Evolutionary conservation across 2,329 filamentous ascomycete genomes (phyloP).

Genomic region (Aspergillus quadrilineatus): DNA sequence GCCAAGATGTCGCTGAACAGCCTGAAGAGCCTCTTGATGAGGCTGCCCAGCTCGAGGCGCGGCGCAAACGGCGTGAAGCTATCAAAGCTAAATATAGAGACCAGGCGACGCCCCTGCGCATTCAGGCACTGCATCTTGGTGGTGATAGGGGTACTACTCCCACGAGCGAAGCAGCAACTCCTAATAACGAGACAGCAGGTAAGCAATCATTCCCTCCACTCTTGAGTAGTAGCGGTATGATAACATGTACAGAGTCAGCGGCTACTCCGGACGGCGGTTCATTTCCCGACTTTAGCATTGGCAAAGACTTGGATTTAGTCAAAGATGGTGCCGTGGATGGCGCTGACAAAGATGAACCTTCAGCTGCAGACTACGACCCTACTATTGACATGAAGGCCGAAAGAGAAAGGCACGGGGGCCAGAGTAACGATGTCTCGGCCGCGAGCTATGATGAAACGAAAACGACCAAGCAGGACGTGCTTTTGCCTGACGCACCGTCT

Average conservation of each 20-base stretch:
- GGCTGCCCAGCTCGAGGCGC: constrained; percentile 78
- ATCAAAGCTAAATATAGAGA: constrained; percentile 77
- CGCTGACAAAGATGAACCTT: constrained; percentile 69
- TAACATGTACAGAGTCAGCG: constrained; percentile 31
- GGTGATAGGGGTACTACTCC: constrained; percentile 59
- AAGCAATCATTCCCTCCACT: constrained; percentile 17
- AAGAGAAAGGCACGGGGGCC: constrained; percentile 65
- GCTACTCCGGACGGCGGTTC: constrained; percentile 55
- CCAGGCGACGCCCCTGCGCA: constrained; percentile 69
- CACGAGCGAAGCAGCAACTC: constrained; percentile 46
- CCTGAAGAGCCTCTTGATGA: constrained; percentile 69
- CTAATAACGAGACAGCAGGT: constrained; percentile 40
- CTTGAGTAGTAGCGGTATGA: neutral
- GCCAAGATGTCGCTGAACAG: constrained; percentile 22
- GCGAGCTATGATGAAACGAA: constrained; percentile 60
- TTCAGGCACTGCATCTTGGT: constrained; percentile 68
- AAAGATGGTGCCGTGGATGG: constrained; percentile 49
- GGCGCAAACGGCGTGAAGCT: constrained; percentile 78
- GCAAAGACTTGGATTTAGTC: constrained; percentile 66
- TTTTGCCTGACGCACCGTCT: constrained; percentile 46
- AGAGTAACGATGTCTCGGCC: constrained; percentile 57
- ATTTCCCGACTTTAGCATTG: constrained; percentile 61
- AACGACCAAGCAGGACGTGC: constrained; percentile 53
- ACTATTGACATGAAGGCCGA: constrained; percentile 87
- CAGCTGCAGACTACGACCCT: constrained; percentile 91